phyloP scores from a whole-genome alignment of 169 alveolate genomes.

The Eimeria mitis region DNA sequence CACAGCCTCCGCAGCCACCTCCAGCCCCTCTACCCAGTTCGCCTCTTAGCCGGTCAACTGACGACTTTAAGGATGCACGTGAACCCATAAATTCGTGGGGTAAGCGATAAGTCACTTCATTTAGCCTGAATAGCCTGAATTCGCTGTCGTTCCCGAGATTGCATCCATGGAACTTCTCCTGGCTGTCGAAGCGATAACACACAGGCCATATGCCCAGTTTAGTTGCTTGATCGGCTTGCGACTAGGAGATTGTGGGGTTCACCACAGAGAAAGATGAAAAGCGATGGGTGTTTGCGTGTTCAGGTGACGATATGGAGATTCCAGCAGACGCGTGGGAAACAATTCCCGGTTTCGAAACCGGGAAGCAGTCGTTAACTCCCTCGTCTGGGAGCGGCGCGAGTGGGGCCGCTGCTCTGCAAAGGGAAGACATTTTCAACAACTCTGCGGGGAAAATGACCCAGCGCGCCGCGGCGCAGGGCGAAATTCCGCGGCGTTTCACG shows the following conservation, averaged over 20 bases:
- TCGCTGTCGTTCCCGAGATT: not conserved
- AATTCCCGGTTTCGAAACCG: slow-evolving; percentile 13
- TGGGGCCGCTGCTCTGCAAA: not conserved
- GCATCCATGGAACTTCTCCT: not conserved
- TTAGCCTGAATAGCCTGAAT: not conserved
- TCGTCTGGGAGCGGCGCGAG: not conserved
- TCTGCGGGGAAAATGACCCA: not conserved
- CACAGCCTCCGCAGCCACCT: slow-evolving; percentile 50
- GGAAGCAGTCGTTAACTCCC: not conserved
- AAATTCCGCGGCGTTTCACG: not conserved
- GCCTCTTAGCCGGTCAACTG: slow-evolving; percentile 56
- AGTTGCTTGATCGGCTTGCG: not conserved
- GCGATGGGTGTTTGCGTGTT: not conserved
- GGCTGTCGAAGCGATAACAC: not conserved
- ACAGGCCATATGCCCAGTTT: not conserved
- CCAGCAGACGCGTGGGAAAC: slow-evolving; percentile 53
- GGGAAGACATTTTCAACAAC: not conserved
- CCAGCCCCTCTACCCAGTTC: not conserved
- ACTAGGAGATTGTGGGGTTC: not conserved
- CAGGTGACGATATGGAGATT: slow-evolving; percentile 48
- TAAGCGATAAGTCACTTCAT: not conserved
- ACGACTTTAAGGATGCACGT: slow-evolving; percentile 53
- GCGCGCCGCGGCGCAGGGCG: not conserved
- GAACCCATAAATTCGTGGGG: slow-evolving; percentile 67
- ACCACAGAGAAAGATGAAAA: not conserved